phyloP scores from a whole-genome alignment of 2,329 filamentous ascomycete species.

The Botryotinia narcissicola region DNA sequence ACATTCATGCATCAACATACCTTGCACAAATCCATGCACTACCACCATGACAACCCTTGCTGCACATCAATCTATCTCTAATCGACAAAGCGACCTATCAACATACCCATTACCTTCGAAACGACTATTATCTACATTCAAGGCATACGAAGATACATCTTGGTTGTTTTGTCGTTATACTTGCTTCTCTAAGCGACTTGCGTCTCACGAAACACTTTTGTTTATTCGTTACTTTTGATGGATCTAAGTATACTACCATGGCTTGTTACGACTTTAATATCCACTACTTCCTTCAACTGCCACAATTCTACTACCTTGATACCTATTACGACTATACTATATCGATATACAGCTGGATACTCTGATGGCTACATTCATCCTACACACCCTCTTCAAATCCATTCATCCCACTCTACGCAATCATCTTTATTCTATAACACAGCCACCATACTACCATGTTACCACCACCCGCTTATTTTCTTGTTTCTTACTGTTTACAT shows the following conservation, averaged over 20 bases:
- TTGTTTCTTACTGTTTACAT: conserved; percentile 13
- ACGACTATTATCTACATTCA: not conserved
- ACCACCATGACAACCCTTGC: conserved; percentile 9
- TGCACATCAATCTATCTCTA: conserved; percentile 15
- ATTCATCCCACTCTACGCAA: conserved; percentile 9
- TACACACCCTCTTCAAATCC: conserved; percentile 12
- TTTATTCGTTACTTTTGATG: not conserved
- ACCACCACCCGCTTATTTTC: conserved; percentile 15
- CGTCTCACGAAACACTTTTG: conserved; percentile 15
- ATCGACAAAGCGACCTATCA: conserved; percentile 12
- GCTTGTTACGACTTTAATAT: not conserved
- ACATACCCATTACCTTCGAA: not conserved
- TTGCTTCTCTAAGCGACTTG: conserved; percentile 17
- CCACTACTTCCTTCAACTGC: not conserved
- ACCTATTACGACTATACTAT: not conserved
- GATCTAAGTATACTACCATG: not conserved
- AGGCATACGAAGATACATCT: conserved; percentile 1
- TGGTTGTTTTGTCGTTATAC: conserved; percentile 10
- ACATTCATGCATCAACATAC: conserved; percentile 19
- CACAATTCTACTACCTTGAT: not conserved
- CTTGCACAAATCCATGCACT: conserved; percentile 18
- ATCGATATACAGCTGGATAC: not conserved
- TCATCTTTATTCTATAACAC: not conserved
- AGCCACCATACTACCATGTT: conserved; percentile 4
- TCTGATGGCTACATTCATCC: conserved; percentile 1